These are phyloP conservation scores for Hericium rajendrae DNA, from an alignment of 768 basidiomycete species.

Conservation along the genomic window DNA sequence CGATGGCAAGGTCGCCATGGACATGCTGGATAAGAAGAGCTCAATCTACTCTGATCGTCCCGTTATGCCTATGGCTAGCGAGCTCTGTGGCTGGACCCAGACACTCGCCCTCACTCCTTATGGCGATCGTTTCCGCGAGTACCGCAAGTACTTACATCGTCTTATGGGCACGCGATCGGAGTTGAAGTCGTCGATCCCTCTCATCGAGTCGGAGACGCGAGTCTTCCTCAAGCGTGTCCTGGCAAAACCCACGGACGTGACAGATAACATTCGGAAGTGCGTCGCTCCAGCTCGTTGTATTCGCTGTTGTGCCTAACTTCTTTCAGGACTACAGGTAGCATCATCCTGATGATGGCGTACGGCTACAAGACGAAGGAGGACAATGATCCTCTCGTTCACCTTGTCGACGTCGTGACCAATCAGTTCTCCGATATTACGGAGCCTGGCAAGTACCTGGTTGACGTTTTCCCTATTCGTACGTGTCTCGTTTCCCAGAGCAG, in stretches of 20 bases:
- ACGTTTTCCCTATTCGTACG: not conserved
- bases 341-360: constrained; percentile 1
- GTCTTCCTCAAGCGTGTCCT: not conserved
- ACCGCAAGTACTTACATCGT: not conserved
- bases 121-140: not conserved
- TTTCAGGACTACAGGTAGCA: not conserved
- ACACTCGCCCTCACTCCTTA: not conserved
- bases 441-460: not conserved
- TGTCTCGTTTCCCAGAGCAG: not conserved
- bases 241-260: not conserved
- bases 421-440: not conserved
- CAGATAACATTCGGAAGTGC: not conserved
- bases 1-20: not conserved
- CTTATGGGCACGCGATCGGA: not conserved
- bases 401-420: not conserved
- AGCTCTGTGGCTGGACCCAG: not conserved
- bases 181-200: not conserved
- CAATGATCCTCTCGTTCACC: not conserved
- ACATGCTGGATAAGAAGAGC: not conserved
- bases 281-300: not conserved
- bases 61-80: not conserved
- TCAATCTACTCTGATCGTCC: not conserved
- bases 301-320: too few relatives aligned
- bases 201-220: not conserved
- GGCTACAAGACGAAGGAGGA: not conserved